phyloP scores from a whole-genome alignment of 805 yeast genomes.

The Monosporozyma unispora region DNA sequence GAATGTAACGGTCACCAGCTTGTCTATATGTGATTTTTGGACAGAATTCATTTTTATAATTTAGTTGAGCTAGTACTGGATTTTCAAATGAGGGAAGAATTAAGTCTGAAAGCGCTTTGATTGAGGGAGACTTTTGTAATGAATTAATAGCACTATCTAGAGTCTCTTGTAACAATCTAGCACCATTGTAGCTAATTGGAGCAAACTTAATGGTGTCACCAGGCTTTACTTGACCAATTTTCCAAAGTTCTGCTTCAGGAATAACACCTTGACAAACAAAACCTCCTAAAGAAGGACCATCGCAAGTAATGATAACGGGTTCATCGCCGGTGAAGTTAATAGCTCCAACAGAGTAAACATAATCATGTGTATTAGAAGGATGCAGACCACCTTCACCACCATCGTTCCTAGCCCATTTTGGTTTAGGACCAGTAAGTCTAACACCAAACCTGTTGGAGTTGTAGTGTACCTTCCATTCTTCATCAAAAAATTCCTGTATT shows the following conservation, averaged over 20 bases:
- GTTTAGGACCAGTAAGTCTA: slow-evolving; percentile 89
- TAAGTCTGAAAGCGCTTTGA: slow-evolving; percentile 25
- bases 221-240: slow-evolving; percentile 94
- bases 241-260: slow-evolving; percentile 95
- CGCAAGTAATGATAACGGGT: slow-evolving; percentile 93
- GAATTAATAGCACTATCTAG: slow-evolving; percentile 50
- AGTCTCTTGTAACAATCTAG: slow-evolving; percentile 49
- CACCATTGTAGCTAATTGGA: slow-evolving; percentile 63
- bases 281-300: slow-evolving; percentile 96
- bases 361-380: slow-evolving; percentile 98
- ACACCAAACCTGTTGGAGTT: slow-evolving; percentile 97
- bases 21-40: slow-evolving; percentile 84
- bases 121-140: slow-evolving; percentile 8
- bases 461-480: slow-evolving; percentile 91
- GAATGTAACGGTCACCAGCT: slow-evolving; percentile 90
- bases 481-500: slow-evolving; percentile 61
- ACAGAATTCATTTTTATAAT: slow-evolving; percentile 39
- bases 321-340: slow-evolving; percentile 98
- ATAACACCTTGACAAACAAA: slow-evolving; percentile 96
- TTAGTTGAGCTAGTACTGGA: slow-evolving; percentile 56
- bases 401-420: slow-evolving; percentile 89
- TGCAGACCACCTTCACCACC: slow-evolving; percentile 98
- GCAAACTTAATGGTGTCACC: slow-evolving; percentile 79
- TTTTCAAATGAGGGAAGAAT: slow-evolving; percentile 42
- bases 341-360: slow-evolving; percentile 93